Evolutionary conservation across 1,284 basidiomycete genomes (phyloP).

Genomic region (Ceraceosorus bombacis): DNA sequence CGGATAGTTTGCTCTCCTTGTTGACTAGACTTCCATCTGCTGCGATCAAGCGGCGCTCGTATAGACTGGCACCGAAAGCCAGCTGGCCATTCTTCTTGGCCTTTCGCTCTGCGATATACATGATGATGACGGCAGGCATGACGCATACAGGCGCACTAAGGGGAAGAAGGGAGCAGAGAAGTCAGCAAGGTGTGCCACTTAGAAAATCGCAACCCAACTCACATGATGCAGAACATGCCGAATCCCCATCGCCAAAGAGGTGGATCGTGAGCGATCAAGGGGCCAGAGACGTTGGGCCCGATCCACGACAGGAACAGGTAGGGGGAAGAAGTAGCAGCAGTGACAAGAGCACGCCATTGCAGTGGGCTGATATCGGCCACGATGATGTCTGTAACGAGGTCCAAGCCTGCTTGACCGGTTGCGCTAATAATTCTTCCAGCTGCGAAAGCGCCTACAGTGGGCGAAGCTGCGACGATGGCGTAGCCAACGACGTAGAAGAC

Average conservation of each 20-base stretch:
- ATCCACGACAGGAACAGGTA: slow-evolving; percentile 14
- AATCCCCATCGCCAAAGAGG: slow-evolving; percentile 21
- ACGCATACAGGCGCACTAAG: slow-evolving; percentile 16
- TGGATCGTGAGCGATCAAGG: not conserved
- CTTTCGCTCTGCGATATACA: not conserved
- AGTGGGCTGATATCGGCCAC: slow-evolving; percentile 28
- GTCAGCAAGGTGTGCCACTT: too few species aligned
- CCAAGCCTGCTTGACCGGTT: slow-evolving; percentile 22
- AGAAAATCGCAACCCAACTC: too few species aligned
- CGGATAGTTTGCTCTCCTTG: slow-evolving; percentile 9
- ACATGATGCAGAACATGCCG: slow-evolving; percentile 18
- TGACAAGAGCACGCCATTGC: slow-evolving; percentile 20
- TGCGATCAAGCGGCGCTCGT: not conserved
- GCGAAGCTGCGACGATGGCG: slow-evolving; percentile 2
- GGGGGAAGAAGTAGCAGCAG: slow-evolving; percentile 16
- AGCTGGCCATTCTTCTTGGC: slow-evolving; percentile 10
- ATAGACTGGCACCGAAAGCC: not conserved
- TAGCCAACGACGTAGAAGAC: slow-evolving; percentile 9
- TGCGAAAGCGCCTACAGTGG: slow-evolving; percentile 10
- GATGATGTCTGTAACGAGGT: slow-evolving; percentile 33
- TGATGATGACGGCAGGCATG: slow-evolving; percentile 24
- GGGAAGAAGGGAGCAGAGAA: too few species aligned
- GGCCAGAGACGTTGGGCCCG: slow-evolving; percentile 9
- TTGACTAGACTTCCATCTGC: not conserved
- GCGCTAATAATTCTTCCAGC: slow-evolving; percentile 19